Conservation (phyloP, 768 basidiomycete species). For the Serendipita sp. region DNA sequence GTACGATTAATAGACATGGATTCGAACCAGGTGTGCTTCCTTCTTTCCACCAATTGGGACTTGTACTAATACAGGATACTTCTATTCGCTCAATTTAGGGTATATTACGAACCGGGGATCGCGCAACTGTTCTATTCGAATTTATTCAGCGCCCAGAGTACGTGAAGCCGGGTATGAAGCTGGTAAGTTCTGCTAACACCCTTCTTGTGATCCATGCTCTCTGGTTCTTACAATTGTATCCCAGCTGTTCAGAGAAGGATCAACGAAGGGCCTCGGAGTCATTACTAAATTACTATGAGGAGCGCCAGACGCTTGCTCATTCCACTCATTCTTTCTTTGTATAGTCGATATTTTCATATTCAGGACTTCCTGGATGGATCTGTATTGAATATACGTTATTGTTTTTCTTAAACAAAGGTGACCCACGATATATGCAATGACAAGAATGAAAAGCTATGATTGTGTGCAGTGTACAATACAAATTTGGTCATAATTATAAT, state of each 20-base stretch:
- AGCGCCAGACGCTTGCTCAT: background rate
- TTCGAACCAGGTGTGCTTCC: background rate
- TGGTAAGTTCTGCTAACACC: conserved; percentile 17
- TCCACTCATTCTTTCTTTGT: background rate
- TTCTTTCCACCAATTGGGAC: too few species aligned
- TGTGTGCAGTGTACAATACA: too few species aligned
- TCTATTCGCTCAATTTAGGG: conserved; percentile 42
- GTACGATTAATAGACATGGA: conserved; percentile 84
- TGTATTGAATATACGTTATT: background rate
- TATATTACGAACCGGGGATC: conserved; percentile 82
- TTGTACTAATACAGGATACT: background rate
- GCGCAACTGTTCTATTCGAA: conserved; percentile 86
- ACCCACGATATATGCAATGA: conserved; percentile 19
- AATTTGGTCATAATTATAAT: too few species aligned
- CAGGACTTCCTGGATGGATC: background rate
- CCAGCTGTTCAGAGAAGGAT: conserved; percentile 74
- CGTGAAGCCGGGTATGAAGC: conserved; percentile 83
- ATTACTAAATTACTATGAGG: conserved; percentile 15
- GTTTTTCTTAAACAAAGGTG: background rate
- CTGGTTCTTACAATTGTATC: conserved; percentile 7
- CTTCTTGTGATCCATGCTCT: conserved; percentile 5
- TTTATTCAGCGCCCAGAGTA: conserved; percentile 87
- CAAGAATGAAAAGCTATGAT: too few species aligned
- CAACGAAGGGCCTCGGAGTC: conserved; percentile 46
- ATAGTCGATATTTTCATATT: background rate